These are phyloP conservation scores for Eucalyptus erythrocorys DNA, from an alignment of 345 rosid genomes.

Conservation along the genomic window DNA sequence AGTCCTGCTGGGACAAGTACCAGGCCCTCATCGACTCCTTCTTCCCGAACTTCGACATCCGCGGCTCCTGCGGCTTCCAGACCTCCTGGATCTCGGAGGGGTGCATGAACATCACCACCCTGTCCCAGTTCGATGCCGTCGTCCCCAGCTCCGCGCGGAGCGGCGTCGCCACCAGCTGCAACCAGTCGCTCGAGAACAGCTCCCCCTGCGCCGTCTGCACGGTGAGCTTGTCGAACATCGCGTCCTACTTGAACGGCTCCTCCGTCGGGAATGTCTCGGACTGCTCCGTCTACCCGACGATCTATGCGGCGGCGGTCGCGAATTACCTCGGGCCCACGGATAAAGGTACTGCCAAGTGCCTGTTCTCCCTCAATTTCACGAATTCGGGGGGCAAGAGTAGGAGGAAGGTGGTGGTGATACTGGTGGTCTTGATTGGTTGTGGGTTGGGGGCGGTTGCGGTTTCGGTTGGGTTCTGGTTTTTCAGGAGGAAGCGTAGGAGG, in stretches of 20 bases:
- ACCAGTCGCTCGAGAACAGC: conserved; percentile 46
- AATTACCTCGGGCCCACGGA: conserved; percentile 63
- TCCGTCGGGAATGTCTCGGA: conserved; percentile 56
- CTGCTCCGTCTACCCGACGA: conserved; percentile 43
- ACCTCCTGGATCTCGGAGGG: conserved; percentile 74
- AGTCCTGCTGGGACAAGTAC: conserved; percentile 56
- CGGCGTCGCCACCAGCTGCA: conserved; percentile 30
- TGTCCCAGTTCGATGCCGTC: conserved; percentile 31
- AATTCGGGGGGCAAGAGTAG: neutral
- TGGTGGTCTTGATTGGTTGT: conserved; percentile 4
- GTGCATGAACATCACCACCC: conserved; percentile 64
- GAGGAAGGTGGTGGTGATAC: conserved; percentile 9
- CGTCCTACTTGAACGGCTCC: conserved; percentile 27
- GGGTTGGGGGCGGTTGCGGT: conserved; percentile 12
- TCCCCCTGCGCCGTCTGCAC: conserved; percentile 80
- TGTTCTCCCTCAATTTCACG: conserved; percentile 36
- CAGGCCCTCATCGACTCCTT: conserved; percentile 20
- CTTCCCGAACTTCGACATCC: conserved; percentile 36
- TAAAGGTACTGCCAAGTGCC: conserved; percentile 43
- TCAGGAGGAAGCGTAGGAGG: conserved; percentile 13
- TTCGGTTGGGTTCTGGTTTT: conserved; percentile 28
- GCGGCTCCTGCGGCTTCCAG: conserved; percentile 52
- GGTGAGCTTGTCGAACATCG: conserved; percentile 31
- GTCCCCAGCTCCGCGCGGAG: conserved; percentile 16
- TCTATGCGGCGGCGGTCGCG: conserved; percentile 65